A percentile compares a stretch with the other conserved stretches of the same genome.
These are phyloP conservation scores for Hypoxylon subgilvum DNA, from an alignment of 495 filamentous ascomycete genomes.

Conservation along the genomic window DNA sequence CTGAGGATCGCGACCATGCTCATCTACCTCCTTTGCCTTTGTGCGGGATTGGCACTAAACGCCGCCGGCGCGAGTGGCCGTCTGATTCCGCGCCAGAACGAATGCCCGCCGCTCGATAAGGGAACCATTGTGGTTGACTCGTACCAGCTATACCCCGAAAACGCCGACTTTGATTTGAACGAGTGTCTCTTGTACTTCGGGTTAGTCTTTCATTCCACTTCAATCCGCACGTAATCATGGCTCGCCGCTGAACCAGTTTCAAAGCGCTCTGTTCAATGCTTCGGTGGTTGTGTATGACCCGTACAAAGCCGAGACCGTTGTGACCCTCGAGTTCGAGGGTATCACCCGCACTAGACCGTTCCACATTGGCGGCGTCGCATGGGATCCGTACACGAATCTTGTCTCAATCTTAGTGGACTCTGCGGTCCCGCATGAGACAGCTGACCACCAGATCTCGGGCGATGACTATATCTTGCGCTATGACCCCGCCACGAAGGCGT, in stretches of 20 bases:
- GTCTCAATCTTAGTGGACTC: slow-evolving; percentile 44
- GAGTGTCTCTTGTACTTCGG: slow-evolving; percentile 40
- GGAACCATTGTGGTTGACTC: slow-evolving; percentile 42
- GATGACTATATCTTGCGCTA: slow-evolving; percentile 41
- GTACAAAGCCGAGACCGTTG: slow-evolving; percentile 36
- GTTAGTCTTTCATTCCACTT: slow-evolving; percentile 9
- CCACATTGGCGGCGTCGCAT: slow-evolving; percentile 43
- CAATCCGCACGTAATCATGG: not conserved
- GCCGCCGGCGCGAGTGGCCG: slow-evolving; percentile 3
- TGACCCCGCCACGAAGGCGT: slow-evolving; percentile 7
- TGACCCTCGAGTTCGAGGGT: slow-evolving; percentile 37
- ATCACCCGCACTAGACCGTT: slow-evolving; percentile 37
- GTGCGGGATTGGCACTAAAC: slow-evolving; percentile 4
- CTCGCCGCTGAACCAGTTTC: slow-evolving; percentile 3
- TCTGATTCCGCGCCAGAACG: not conserved
- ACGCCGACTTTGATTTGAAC: slow-evolving; percentile 44
- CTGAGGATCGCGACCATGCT: slow-evolving; percentile 8
- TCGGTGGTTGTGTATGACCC: slow-evolving; percentile 44
- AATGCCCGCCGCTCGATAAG: slow-evolving; percentile 40
- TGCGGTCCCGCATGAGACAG: slow-evolving; percentile 35
- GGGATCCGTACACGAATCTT: slow-evolving; percentile 40
- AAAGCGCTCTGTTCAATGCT: slow-evolving; percentile 30
- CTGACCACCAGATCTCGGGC: slow-evolving; percentile 37
- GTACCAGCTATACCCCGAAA: slow-evolving; percentile 47
- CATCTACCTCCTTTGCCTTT: slow-evolving; percentile 7